These are phyloP conservation scores for Phaffomyces opuntiae DNA, from an alignment of 805 yeast species.

Conservation along the genomic window DNA sequence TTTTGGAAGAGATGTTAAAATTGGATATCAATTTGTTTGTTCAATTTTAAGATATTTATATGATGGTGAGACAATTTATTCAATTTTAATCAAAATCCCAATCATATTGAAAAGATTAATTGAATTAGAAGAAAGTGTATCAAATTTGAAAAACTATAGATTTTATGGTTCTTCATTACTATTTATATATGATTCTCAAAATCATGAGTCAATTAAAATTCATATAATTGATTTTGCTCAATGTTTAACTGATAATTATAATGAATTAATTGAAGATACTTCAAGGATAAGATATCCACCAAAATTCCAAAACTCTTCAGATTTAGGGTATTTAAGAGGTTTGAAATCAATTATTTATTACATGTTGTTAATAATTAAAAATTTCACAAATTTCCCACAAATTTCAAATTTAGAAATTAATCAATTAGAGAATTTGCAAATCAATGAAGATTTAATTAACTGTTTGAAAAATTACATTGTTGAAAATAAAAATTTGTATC, in stretches of 20 bases:
- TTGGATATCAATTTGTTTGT: conserved; percentile 72
- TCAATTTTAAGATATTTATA: conserved; percentile 72
- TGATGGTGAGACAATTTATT: conserved; percentile 55
- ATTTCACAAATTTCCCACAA: conserved; percentile 30
- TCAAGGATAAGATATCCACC: conserved; percentile 58
- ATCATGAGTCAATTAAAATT: conserved; percentile 30
- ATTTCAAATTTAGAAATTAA: background rate
- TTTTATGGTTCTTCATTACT: conserved; percentile 87
- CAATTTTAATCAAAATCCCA: conserved; percentile 64
- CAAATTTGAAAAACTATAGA: conserved; percentile 63
- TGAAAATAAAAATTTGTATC: conserved; percentile 17
- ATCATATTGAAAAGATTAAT: conserved; percentile 51
- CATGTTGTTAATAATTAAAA: conserved; percentile 51
- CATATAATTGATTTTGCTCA: conserved; percentile 94
- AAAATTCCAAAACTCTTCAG: conserved; percentile 51
- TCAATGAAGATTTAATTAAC: conserved; percentile 26
- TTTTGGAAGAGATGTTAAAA: conserved; percentile 72
- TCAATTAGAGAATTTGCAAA: background rate
- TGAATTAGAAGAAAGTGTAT: conserved; percentile 50
- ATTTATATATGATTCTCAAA: conserved; percentile 51
- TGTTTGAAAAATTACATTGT: conserved; percentile 18
- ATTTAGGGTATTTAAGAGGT: conserved; percentile 82
- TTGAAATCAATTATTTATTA: conserved; percentile 63
- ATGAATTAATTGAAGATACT: background rate
- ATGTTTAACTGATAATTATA: conserved; percentile 60